Conservation (phyloP, 306 rosid species). For the Vachellia collinsii region DNA sequence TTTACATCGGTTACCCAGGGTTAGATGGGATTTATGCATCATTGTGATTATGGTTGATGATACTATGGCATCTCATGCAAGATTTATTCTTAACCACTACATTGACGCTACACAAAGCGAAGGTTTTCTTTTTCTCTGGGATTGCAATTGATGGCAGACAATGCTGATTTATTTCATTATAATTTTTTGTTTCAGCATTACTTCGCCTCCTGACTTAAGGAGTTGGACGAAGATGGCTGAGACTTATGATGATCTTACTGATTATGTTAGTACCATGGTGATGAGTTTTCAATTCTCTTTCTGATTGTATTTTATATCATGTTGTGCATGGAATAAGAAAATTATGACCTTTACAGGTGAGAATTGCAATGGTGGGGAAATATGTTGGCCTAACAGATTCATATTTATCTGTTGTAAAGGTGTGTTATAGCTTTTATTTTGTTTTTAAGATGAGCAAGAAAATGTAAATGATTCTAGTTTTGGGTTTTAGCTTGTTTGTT, state of each 20-base stretch:
- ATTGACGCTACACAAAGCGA: background rate
- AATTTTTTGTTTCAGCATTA: slow-evolving; percentile 58
- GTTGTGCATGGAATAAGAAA: slow-evolving; percentile 29
- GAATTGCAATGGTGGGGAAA: slow-evolving; percentile 98
- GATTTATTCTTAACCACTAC: slow-evolving; percentile 9
- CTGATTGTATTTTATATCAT: slow-evolving; percentile 21
- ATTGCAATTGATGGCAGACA: slow-evolving; percentile 16
- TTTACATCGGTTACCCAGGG: slow-evolving; percentile 15
- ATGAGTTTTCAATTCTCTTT: slow-evolving; percentile 32
- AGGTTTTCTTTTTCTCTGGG: slow-evolving; percentile 22
- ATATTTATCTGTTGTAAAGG: slow-evolving; percentile 98
- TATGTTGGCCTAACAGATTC: slow-evolving; percentile 95
- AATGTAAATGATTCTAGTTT: background rate
- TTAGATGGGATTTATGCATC: slow-evolving; percentile 4
- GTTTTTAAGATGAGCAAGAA: slow-evolving; percentile 23
- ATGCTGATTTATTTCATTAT: slow-evolving; percentile 25
- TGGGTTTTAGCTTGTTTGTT: slow-evolving; percentile 6
- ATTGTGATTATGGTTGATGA: slow-evolving; percentile 31
- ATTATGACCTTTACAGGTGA: slow-evolving; percentile 63
- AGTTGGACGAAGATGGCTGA: slow-evolving; percentile 96
- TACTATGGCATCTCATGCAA: slow-evolving; percentile 26
- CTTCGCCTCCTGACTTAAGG: slow-evolving; percentile 72
- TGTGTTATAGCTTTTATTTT: slow-evolving; percentile 40
- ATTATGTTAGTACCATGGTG: slow-evolving; percentile 66
- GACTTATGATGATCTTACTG: slow-evolving; percentile 77